Evolutionary conservation across 768 basidiomycete species (phyloP), one percentile per base, ranked within the genome.

Genomic region (Boletus pseudopeckii): DNA sequence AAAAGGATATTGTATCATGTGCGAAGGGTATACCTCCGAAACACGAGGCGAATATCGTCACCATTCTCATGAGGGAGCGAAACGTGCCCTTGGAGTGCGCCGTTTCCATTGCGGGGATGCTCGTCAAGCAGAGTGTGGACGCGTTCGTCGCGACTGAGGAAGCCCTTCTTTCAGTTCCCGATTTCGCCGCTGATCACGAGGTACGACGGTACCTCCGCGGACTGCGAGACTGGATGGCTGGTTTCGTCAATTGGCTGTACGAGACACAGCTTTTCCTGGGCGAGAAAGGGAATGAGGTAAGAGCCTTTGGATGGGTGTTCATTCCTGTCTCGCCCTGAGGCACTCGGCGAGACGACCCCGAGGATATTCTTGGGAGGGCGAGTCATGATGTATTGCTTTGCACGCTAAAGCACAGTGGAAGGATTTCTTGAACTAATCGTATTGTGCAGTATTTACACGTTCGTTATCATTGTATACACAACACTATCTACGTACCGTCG

Each of bases 291-390:
- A 76, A 75, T 38, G 79, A 84, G 63, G 80, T 84, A 34, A 73
- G 80, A 59, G 73, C 74, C 4, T 84, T 83, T 64, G 83, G 83
- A 34, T 85, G 83, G 84, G 78, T 84, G 1, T 85, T 84, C 58
- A 59, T 83, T 50, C 68, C 68, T 15, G 55, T 60, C 20, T 20
- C 50, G 28, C 33, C 41, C 5, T 64, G 54, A 64, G 18, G 24
- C 17, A 28, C 28, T 7, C 13, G 10, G 9, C 0, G 32, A 28
- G 26, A 50, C 34, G 30, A 53, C 10, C 15, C 8, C 13, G 26
- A 42, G 7, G 28, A 11, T n/a, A 18, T 26, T 28, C 11, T 60
- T 36, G 14, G 26, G 15, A 36, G 48, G 32, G 18, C 15, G 3
- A 9, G 17, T n/a, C 26, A 7, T 34, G 1, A 22, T 46, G 43